Evolutionary conservation across 2,329 filamentous ascomycete species (phyloP).

Genomic region (Aspergillus tubingensis): DNA sequence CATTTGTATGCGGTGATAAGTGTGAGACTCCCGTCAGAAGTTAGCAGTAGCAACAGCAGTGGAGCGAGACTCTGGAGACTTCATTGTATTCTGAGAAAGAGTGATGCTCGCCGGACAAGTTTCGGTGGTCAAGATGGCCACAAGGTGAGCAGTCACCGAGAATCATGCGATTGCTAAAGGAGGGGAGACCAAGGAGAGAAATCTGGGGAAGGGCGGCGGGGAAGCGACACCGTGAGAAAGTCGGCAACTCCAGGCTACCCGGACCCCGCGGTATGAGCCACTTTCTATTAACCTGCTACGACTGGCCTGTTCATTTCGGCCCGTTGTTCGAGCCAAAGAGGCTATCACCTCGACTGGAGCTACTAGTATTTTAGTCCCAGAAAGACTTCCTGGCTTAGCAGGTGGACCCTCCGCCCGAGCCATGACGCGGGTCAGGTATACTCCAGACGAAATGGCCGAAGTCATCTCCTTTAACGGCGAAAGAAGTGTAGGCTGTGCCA

Average conservation of each 20-base stretch:
- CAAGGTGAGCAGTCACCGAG: neutral
- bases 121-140: neutral
- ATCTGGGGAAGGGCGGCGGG: slow-evolving; percentile 20
- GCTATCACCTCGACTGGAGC: neutral
- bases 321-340: neutral
- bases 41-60: neutral
- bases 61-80: neutral
- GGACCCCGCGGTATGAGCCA: slow-evolving; percentile 11
- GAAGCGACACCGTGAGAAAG: slow-evolving; percentile 10
- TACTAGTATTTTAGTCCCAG: neutral
- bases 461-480: neutral
- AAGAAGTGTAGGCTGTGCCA: neutral
- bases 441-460: neutral
- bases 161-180: neutral
- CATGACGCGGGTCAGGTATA: slow-evolving; percentile 1
- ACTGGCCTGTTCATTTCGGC: slow-evolving; percentile 1
- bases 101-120: neutral
- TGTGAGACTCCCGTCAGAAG: neutral
- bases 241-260: slow-evolving; percentile 8
- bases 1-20: slow-evolving; percentile 20
- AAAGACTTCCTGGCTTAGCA: neutral
- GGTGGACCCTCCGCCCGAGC: neutral
- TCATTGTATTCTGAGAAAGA: slow-evolving; percentile 4
- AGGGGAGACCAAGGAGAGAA: slow-evolving; percentile 7
- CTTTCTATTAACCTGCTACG: neutral